Evolutionary conservation across 1,284 basidiomycete genomes (phyloP).

Genomic region (Grifola frondosa): DNA sequence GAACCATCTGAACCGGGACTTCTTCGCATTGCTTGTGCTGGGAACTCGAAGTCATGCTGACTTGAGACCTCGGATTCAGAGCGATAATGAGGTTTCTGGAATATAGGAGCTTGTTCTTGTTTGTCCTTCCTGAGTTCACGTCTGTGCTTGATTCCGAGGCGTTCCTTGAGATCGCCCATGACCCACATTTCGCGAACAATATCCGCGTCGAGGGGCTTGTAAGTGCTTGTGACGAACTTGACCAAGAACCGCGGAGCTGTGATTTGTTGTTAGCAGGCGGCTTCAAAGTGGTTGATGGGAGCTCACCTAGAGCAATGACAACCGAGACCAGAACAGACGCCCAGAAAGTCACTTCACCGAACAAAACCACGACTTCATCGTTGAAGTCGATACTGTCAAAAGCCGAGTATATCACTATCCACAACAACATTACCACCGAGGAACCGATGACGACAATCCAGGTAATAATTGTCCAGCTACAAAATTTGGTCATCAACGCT

Average conservation of each 20-base stretch:
- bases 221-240: constrained; percentile 68
- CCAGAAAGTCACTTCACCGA: constrained; percentile 83
- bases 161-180: constrained; percentile 78
- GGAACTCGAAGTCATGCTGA: constrained; percentile 23
- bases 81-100: constrained; percentile 58
- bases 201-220: constrained; percentile 77
- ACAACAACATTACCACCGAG: constrained; percentile 75
- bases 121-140: constrained; percentile 40
- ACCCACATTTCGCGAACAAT: constrained; percentile 92
- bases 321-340: constrained; percentile 69
- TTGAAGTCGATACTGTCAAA: constrained; percentile 70
- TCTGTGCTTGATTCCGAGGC: constrained; percentile 70
- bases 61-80: constrained; percentile 59
- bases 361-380: constrained; percentile 73
- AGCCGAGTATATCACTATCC: constrained; percentile 86
- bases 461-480: constrained; percentile 86
- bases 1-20: constrained; percentile 23
- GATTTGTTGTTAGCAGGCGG: constrained; percentile 7
- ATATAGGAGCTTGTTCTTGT: constrained; percentile 68
- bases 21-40: constrained; percentile 17
- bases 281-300: constrained; percentile 12
- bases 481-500: constrained; percentile 9
- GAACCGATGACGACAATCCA: constrained; percentile 81
- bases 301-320: constrained; percentile 69
- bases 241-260: constrained; percentile 71